Evolutionary conservation across 179 eudicot genomes (phyloP).

Genomic region (Silene noctiflora): DNA sequence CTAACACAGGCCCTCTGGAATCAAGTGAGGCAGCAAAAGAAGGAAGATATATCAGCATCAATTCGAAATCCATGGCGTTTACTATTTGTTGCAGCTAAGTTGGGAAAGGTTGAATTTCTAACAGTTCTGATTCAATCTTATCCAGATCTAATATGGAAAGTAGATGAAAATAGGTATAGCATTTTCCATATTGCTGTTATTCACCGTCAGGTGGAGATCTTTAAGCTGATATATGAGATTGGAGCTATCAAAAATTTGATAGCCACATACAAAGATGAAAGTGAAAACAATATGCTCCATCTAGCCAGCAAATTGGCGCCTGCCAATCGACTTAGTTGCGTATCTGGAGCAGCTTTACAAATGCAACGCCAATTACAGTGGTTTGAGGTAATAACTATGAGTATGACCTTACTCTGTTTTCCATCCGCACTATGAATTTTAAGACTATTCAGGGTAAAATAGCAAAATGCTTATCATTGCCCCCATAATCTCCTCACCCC

Average conservation of each 20-base stretch:
- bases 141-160: constrained; percentile 39
- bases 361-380: too few relatives aligned
- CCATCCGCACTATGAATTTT: too few relatives aligned
- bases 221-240: constrained; percentile 28
- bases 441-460: too few relatives aligned
- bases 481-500: too few relatives aligned
- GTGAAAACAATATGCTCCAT: background rate
- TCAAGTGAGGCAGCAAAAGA: constrained; percentile 21
- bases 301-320: constrained; percentile 35
- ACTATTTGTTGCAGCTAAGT: constrained; percentile 21
- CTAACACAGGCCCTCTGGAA: constrained; percentile 19
- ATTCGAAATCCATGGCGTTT: constrained; percentile 22
- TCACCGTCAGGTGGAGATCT: constrained; percentile 35
- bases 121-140: constrained; percentile 15
- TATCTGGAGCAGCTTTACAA: constrained; percentile 37
- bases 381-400: too few relatives aligned
- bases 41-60: constrained; percentile 13
- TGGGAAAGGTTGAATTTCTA: constrained; percentile 25
- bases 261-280: constrained; percentile 27
- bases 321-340: constrained; percentile 26
- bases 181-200: constrained; percentile 35
- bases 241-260: constrained; percentile 31
- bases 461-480: too few relatives aligned
- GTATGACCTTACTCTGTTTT: too few relatives aligned
- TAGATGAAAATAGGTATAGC: constrained; percentile 28